Conservation (phyloP, 1,139 yeast genomes). For the Protomyces arabidopsidicola region DNA sequence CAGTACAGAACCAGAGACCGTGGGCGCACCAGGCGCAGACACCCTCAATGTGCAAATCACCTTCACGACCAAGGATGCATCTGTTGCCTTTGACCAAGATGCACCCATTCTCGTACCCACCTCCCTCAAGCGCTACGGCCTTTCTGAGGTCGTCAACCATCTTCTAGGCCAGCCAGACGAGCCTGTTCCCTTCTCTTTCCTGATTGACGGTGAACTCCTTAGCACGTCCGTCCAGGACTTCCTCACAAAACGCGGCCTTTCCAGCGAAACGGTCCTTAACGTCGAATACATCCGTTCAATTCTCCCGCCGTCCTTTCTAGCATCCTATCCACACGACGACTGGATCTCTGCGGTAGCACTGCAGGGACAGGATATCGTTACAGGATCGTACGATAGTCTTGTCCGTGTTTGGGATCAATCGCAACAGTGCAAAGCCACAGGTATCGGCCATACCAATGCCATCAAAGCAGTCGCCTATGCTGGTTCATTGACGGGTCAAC, state of each 20-base stretch:
- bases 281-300: slow-evolving; percentile 89
- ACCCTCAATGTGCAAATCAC: slow-evolving; percentile 24
- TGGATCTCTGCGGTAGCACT: slow-evolving; percentile 83
- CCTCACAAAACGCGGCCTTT: slow-evolving; percentile 66
- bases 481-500: slow-evolving; percentile 66
- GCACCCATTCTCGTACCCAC: slow-evolving; percentile 69
- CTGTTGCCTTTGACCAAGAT: slow-evolving; percentile 69
- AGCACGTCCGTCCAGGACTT: slow-evolving; percentile 77
- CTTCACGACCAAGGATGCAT: slow-evolving; percentile 73
- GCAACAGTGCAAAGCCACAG: slow-evolving; percentile 38
- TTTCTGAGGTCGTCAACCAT: slow-evolving; percentile 92
- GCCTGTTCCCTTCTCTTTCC: slow-evolving; percentile 86
- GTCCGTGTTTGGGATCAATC: slow-evolving; percentile 72
- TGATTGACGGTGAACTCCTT: slow-evolving; percentile 59
- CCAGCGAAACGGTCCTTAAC: slow-evolving; percentile 72
- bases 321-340: slow-evolving; percentile 87
- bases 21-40: neutral
- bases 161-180: slow-evolving; percentile 50
- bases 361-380: slow-evolving; percentile 44
- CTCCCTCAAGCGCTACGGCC: slow-evolving; percentile 77
- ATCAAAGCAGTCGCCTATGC: slow-evolving; percentile 85
- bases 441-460: slow-evolving; percentile 79
- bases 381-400: slow-evolving; percentile 92
- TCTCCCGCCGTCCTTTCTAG: slow-evolving; percentile 84
- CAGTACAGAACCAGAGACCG: neutral